A percentile compares a stretch with the other conserved stretches of the same genome.
Conservation (phyloP, 148 eudicot species). For the Silene conica region DNA sequence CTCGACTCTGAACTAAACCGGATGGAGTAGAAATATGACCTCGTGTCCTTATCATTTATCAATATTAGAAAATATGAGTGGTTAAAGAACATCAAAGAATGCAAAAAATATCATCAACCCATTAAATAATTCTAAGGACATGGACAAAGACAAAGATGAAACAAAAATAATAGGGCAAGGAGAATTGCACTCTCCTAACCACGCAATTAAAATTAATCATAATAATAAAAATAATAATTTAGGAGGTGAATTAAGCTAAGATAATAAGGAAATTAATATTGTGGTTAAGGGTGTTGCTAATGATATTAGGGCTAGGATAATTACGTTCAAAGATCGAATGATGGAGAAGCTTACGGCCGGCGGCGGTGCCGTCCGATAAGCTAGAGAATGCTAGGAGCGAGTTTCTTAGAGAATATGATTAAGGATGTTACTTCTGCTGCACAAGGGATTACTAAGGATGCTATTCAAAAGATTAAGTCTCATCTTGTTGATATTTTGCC, state of each 20-base stretch:
- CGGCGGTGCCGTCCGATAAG: slow-evolving; percentile 24
- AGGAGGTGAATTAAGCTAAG: no score
- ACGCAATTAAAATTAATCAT: slow-evolving; percentile 22
- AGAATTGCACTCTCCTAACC: not conserved
- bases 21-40: no score
- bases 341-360: slow-evolving; percentile 25
- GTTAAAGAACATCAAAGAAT: slow-evolving; percentile 4
- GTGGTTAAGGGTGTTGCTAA: slow-evolving; percentile 32
- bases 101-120: not conserved
- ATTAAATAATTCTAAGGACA: not conserved
- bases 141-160: slow-evolving; percentile 20
- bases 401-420: slow-evolving; percentile 20
- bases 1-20: no score
- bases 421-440: slow-evolving; percentile 25
- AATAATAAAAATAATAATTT: not conserved
- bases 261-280: slow-evolving; percentile 2
- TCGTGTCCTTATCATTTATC: no score
- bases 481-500: slow-evolving; percentile 30
- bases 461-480: slow-evolving; percentile 28
- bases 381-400: slow-evolving; percentile 19
- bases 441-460: slow-evolving; percentile 32
- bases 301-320: slow-evolving; percentile 22
- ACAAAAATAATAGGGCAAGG: not conserved
- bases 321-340: slow-evolving; percentile 20
- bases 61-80: not conserved